Base-by-base conservation (phyloP, 306 rosid species). In the Phaseolus lunatus region DNA sequence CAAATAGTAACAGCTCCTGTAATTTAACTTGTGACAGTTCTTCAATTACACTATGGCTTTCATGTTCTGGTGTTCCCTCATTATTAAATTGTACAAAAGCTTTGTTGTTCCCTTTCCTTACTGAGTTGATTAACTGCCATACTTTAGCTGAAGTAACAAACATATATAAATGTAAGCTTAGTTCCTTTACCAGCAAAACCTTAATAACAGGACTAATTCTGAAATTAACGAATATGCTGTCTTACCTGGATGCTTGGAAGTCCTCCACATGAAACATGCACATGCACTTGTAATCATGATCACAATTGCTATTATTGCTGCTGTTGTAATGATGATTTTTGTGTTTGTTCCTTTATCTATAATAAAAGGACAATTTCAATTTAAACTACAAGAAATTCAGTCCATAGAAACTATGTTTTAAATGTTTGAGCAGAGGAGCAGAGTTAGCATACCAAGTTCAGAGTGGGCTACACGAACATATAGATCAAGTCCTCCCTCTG, bases 251-350 rank as follows among this genome's bases (percentile, higher is more conserved):
- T 20, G 41, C 3, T 62, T 63, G 0, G 22, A 52, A 24, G 5
- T 44, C 52, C 76, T 63, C 82, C 84, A 70, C 45, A 53, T 4
- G 24, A 84, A 1, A 75, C 63, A 84, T 14, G 81, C 50, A 75
- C 63, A 84, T 14, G 81, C 50, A 70, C 67, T 15, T 5, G 41
- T 5, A 0, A 66, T 15, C 71, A 75, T 19, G 3, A 75, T 0
- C 23, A 18, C 2, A 7, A 43, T 33, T 80, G 82, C 84, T 23
- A 31, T 18, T 69, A 47, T 63, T 5, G 33, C 75, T n/a, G 72
- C 33, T 3, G 35, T 7, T 0, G 16, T 24, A 47, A 84, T 47
- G 70, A 75, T 70, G 33, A 10, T 6, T 33, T n/a, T 45, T 19
- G 1, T 20, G 7, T 66, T 50, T 47, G 37, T n/a, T 27, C 4